Percentiles rank a stretch among this genome's conserved stretches.
Conservation (phyloP, 1,284 basidiomycete species). For the Fomitopsis pinicola region DNA sequence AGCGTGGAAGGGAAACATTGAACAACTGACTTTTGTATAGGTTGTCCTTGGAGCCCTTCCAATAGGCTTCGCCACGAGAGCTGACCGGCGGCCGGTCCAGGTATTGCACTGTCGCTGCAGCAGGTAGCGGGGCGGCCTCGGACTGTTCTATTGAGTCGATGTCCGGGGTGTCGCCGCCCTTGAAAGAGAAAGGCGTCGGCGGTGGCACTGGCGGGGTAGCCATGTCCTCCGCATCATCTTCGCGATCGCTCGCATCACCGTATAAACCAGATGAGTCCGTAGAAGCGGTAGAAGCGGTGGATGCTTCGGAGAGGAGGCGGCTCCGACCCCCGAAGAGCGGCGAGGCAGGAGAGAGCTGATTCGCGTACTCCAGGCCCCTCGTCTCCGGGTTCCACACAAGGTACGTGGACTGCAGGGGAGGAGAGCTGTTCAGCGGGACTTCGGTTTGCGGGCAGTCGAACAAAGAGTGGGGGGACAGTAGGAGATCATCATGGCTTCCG, state of each 20-base stretch:
- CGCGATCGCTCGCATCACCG: not conserved
- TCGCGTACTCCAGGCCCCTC: not conserved
- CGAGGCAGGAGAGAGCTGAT: not conserved
- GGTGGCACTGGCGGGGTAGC: not conserved
- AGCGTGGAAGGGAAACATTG: not conserved
- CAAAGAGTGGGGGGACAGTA: not conserved
- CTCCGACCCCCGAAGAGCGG: not conserved
- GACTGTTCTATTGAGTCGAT: not conserved
- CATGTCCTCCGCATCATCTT: not conserved
- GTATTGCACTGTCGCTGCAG: not conserved
- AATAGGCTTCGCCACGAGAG: not conserved
- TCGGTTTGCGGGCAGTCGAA: not conserved
- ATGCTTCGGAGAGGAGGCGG: not conserved
- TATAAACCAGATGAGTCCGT: not conserved
- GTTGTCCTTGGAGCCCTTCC: not conserved
- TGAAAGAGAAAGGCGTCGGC: not conserved
- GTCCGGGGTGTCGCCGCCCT: not conserved
- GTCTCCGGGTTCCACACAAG: not conserved
- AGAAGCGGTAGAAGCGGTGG: not conserved
- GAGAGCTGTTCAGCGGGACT: not conserved
- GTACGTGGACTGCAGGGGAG: not conserved
- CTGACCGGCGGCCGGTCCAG: not conserved
- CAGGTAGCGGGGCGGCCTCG: not conserved
- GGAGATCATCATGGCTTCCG: not conserved
- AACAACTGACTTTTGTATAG: slow-evolving; percentile 21